A percentile compares a stretch with the other conserved stretches of the same genome.
phyloP scores from a whole-genome alignment of 768 basidiomycete genomes.

The Hericium alpestre region DNA sequence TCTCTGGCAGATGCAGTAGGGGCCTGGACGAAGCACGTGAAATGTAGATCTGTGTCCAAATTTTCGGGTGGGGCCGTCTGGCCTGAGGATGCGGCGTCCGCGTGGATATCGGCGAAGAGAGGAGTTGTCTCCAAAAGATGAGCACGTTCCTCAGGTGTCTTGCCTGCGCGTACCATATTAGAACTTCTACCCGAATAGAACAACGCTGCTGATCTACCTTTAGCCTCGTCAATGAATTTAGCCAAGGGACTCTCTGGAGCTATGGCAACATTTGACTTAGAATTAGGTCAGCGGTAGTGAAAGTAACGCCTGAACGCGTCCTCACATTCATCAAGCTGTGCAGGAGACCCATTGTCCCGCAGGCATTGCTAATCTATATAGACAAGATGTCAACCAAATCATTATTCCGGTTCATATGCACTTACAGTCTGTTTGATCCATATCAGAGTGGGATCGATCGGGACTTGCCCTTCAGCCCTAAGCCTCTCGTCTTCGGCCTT shows the following conservation, averaged over 20 bases:
- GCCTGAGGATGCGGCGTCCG: constrained; percentile 53
- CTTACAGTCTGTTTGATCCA: constrained; percentile 88
- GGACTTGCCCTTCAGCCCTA: constrained; percentile 31
- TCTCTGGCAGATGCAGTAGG: constrained; percentile 32
- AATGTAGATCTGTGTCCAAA: constrained; percentile 71
- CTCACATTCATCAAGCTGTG: constrained; percentile 63
- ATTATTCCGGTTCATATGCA: neutral
- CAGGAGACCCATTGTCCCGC: constrained; percentile 20
- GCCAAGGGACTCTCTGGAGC: constrained; percentile 48
- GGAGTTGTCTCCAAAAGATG: constrained; percentile 63
- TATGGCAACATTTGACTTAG: constrained; percentile 48
- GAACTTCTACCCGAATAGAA: neutral
- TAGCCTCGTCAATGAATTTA: constrained; percentile 54
- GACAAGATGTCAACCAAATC: neutral
- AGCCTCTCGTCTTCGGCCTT: constrained; percentile 52
- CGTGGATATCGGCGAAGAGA: constrained; percentile 72
- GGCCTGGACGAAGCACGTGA: constrained; percentile 76
- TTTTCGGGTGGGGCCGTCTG: constrained; percentile 56
- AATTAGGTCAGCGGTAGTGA: neutral
- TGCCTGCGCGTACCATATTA: constrained; percentile 29
- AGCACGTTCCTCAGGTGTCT: constrained; percentile 65
- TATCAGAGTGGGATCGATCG: constrained; percentile 55
- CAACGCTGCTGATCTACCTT: constrained; percentile 29
- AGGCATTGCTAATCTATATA: constrained; percentile 22
- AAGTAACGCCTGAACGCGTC: constrained; percentile 1